Evolutionary conservation across 75 land plant genomes (phyloP), one percentile per base, ranked within the genome.

Genomic region (Azolla pinnata): DNA sequence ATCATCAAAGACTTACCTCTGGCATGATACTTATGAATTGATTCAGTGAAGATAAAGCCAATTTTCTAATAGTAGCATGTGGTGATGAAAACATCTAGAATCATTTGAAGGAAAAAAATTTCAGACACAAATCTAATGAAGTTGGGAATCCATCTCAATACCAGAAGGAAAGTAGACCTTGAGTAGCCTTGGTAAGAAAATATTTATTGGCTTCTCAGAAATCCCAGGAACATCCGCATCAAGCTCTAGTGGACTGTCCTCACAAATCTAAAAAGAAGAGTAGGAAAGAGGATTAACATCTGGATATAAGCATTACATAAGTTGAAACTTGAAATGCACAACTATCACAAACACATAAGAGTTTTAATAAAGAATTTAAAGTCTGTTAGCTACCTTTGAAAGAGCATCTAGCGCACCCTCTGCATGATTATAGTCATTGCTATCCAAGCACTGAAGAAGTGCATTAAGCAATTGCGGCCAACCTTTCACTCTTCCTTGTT

Each of bases 391-490:
- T 59, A 89, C 98, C 96, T 93, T 93, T 24, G 77, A 93, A 46
- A 93, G 77, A 56, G 98, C 87, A 85, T 83, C 98, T 75, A 93
- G 71, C 48, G 98, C 98, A 67, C 98, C 98, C 77, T 93, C 98
- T 84, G 83, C 83, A 47, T 86, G 96, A 79, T 89, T 89, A 24
- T 81, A 61, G 28, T 93, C 87, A 60, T 77, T 86, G 69, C 98
- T 86, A 20, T 89, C 98, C 57, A 93, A 76, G 57, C 90, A 93
- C 24, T 71, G 79, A 5, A 79, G 74, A 67, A 93, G 75, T 35
- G 83, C 90, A 44, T 86, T 84, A 61, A 88, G 62, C 51, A 93
- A 62, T 60, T 93, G 90, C 8, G 90, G 96, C 98, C 98, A 93
- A 18, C 75, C 75, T 38, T 54, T 34, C 25, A 89, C 72, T 33